A percentile compares a stretch with the other conserved stretches of the same genome.
Evolutionary conservation across 2,329 filamentous ascomycete genomes (phyloP).

Genomic region (Lasiodiplodia citricola): DNA sequence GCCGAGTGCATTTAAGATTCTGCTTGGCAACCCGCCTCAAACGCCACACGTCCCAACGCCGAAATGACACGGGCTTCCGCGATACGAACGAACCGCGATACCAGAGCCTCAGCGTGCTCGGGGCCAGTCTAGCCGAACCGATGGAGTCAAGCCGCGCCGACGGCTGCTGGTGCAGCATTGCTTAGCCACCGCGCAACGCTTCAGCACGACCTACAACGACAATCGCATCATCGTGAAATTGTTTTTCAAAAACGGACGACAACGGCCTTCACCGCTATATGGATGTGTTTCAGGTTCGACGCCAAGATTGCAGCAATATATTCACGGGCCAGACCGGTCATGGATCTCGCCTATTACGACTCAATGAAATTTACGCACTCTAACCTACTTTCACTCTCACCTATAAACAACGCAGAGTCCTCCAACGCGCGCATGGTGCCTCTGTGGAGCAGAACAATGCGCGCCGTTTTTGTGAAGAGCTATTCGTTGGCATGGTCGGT

Average conservation of each 20-base stretch:
- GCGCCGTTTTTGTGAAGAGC: not conserved
- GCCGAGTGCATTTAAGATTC: constrained; percentile 1
- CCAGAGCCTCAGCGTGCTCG: not conserved
- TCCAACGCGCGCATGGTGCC: not conserved
- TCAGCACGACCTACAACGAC: not conserved
- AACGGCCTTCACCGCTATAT: constrained; percentile 13
- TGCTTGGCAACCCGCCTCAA: constrained; percentile 7
- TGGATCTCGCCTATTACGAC: constrained; percentile 1
- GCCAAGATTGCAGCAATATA: constrained; percentile 19
- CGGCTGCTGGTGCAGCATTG: constrained; percentile 3
- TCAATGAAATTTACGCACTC: not conserved
- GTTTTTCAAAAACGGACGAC: not conserved
- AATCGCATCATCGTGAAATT: not conserved
- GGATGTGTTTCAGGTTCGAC: constrained; percentile 3
- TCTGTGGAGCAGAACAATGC: not conserved
- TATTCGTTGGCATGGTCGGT: not conserved
- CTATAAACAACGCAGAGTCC: constrained; percentile 1
- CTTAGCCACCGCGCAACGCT: constrained; percentile 6
- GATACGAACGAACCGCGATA: constrained; percentile 3
- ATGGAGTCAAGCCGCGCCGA: not conserved
- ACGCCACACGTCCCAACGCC: constrained; percentile 11
- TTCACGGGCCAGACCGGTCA: not conserved
- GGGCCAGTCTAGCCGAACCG: not conserved
- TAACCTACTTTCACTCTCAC: not conserved
- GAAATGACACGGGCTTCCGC: constrained; percentile 23